These are phyloP conservation scores for Ceratobasidium theobromae DNA, from an alignment of 1,284 basidiomycete genomes.

Conservation along the genomic window DNA sequence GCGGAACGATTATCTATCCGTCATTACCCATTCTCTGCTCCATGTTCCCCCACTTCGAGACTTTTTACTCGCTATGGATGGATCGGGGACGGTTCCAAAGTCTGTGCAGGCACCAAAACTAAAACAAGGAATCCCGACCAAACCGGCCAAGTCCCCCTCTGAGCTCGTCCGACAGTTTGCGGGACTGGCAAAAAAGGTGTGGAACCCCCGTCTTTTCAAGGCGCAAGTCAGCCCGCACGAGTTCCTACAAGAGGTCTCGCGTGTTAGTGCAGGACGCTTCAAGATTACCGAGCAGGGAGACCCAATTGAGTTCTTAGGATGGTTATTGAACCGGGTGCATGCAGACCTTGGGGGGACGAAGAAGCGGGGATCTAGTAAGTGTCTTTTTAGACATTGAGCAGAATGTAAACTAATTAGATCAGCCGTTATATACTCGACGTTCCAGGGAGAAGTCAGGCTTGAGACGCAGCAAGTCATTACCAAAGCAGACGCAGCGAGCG, in stretches of 20 bases:
- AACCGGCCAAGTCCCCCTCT: conserved; percentile 46
- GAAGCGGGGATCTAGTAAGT: conserved; percentile 81
- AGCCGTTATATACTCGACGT: conserved; percentile 90
- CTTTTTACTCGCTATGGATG: conserved; percentile 58
- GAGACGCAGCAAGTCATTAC: conserved; percentile 93
- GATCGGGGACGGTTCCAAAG: neutral
- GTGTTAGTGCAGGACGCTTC: conserved; percentile 85
- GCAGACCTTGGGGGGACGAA: conserved; percentile 87
- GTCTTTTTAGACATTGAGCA: conserved; percentile 26
- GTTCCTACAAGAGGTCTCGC: conserved; percentile 93
- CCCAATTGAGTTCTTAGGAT: conserved; percentile 93
- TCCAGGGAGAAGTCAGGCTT: conserved; percentile 91
- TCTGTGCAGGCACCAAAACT: conserved; percentile 35
- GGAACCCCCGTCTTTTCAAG: conserved; percentile 96
- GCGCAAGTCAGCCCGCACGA: conserved; percentile 98
- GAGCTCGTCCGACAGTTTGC: conserved; percentile 89
- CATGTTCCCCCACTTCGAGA: conserved; percentile 90
- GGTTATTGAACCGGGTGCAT: conserved; percentile 93
- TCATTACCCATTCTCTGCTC: conserved; percentile 89
- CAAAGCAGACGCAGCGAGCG: conserved; percentile 69
- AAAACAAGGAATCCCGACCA: conserved; percentile 55
- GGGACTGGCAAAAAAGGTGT: conserved; percentile 84
- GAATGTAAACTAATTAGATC: conserved; percentile 32
- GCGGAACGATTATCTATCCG: conserved; percentile 96
- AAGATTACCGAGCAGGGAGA: conserved; percentile 92